Evolutionary conservation across 768 basidiomycete species (phyloP), one percentile per base, ranked within the genome.

Genomic region (Paxillus ammoniavirescens): DNA sequence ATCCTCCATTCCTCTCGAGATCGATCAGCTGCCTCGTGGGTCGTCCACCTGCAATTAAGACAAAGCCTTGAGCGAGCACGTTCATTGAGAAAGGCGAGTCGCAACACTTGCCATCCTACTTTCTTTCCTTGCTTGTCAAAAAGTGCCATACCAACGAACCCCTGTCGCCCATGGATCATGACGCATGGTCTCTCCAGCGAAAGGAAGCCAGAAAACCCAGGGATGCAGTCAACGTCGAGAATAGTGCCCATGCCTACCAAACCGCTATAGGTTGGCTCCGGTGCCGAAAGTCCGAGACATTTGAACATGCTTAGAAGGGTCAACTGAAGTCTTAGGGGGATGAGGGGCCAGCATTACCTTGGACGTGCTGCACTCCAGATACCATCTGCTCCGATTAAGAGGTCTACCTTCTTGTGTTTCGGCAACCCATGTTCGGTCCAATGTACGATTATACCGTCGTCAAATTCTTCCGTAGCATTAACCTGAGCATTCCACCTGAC

Each of bases 331-430:
- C 21, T 26, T 33, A 14, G 8, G 14, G 5, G 9, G 33, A 41
- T 23, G 28, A 45, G 8, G 12, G 33, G 14, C 5, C 23, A 7
- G 26, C 26, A 17, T 52, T 52, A 65, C 67, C 56, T 67, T 26
- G 61, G 43, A 37, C 65, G 61, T 15, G 63, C 67, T 8, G 45
- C 56, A 28, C 68, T 67, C 69, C 68, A 71, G 15, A 70, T 66
- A 4, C 66, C 65, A 26, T 70, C 68, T 33, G 67, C 68, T 36
- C 67, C 68, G 17, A 68, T 54, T 40, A 69, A 47, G 14, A 69
- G 65, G 50, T 70, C 69, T n/a, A 52, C 67, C 55, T 61, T 64
- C 55, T 53, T 64, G 49, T 66, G 55, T 38, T 66, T 51, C 12
- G 13, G 8, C 15, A 44, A 26, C 37, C 58, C 66, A 7, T 52